These are phyloP conservation scores for Pseudohalonectria lignicola DNA, from an alignment of 2,329 filamentous ascomycete genomes.

Conservation along the genomic window DNA sequence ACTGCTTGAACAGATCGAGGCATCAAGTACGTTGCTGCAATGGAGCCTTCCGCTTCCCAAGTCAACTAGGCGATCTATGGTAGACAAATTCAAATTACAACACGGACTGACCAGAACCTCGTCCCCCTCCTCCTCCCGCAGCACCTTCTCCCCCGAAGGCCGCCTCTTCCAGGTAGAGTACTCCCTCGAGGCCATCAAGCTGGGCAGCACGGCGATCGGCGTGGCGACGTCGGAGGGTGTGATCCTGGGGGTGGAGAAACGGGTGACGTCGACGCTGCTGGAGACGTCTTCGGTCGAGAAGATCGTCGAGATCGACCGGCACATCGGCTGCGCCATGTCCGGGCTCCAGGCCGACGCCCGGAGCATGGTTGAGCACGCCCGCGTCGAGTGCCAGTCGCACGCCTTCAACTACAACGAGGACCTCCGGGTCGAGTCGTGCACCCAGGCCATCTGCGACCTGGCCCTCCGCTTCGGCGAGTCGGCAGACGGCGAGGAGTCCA, in stretches of 20 bases:
- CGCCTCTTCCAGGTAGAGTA: constrained; percentile 99
- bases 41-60: no score
- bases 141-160: constrained; percentile 98
- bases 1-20: constrained; percentile 62
- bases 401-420: constrained; percentile 97
- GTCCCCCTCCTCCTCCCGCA: constrained; percentile 21
- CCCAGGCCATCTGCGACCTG: constrained; percentile 96
- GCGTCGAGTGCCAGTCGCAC: constrained; percentile 94
- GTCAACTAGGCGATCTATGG: no score
- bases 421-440: constrained; percentile 92
- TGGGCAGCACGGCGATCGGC: constrained; percentile 95
- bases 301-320: constrained; percentile 98
- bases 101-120: no score
- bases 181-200: constrained; percentile 99
- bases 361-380: constrained; percentile 96
- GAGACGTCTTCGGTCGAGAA: constrained; percentile 98
- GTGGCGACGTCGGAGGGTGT: constrained; percentile 93
- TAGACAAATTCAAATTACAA: no score
- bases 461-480: constrained; percentile 94
- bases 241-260: constrained; percentile 96
- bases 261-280: constrained; percentile 92
- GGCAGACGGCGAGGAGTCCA: constrained; percentile 94
- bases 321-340: constrained; percentile 98
- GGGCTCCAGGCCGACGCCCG: constrained; percentile 95
- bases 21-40: constrained; percentile 66